These are phyloP conservation scores for Aspergillus coremiiformis DNA, from an alignment of 495 filamentous ascomycete species.

Conservation along the genomic window DNA sequence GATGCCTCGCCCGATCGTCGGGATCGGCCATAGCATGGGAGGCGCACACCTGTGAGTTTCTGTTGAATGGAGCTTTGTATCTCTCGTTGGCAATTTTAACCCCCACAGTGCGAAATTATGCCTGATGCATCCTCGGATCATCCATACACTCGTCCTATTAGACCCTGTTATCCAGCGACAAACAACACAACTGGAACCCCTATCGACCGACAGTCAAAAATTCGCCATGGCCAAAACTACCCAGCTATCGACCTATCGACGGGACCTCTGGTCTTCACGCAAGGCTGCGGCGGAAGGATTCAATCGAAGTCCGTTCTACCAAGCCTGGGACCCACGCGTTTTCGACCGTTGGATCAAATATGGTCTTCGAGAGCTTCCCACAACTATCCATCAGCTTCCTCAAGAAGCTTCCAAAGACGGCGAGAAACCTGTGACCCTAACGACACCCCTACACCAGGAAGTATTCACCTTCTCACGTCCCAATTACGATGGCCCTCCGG, in stretches of 20 bases:
- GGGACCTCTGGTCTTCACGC: conserved; percentile 64
- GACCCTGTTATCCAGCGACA: conserved; percentile 69
- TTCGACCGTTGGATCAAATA: conserved; percentile 57
- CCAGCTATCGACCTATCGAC: conserved; percentile 52
- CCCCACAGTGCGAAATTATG: conserved; percentile 44
- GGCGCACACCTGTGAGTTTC: conserved; percentile 53
- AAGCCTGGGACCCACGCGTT: conserved; percentile 66
- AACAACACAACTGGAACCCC: conserved; percentile 33
- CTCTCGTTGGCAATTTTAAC: conserved; percentile 1
- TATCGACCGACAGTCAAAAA: conserved; percentile 15
- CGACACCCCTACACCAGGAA: conserved; percentile 54
- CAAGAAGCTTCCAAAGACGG: conserved; percentile 12
- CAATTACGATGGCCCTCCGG: conserved; percentile 37
- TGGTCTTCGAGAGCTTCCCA: conserved; percentile 59
- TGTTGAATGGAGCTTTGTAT: not conserved
- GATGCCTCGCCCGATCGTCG: conserved; percentile 85
- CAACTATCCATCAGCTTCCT: conserved; percentile 44
- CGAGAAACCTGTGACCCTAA: conserved; percentile 47
- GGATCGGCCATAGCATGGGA: conserved; percentile 87
- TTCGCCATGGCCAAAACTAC: conserved; percentile 35
- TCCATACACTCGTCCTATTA: conserved; percentile 67
- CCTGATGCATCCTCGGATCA: conserved; percentile 74
- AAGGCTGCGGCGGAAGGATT: conserved; percentile 55
- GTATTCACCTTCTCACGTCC: conserved; percentile 54
- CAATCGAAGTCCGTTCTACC: conserved; percentile 56